Evolutionary conservation across 768 basidiomycete species (phyloP).

Genomic region (Sporobolomyces phaffii): DNA sequence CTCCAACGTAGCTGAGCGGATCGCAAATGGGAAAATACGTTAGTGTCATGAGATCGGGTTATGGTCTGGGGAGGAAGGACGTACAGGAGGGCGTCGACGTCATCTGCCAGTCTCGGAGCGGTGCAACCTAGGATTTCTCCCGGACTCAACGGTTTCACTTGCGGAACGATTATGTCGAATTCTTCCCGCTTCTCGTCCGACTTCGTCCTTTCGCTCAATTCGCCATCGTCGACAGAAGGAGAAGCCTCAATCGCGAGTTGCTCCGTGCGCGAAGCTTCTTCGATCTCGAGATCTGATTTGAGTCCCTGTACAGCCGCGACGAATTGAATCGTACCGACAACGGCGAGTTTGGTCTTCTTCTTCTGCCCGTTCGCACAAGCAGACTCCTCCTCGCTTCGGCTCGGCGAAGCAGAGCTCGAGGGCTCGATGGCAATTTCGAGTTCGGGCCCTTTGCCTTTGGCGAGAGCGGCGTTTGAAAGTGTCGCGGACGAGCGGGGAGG

Average conservation of each 20-base stretch:
- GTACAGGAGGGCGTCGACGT: slow-evolving; percentile 86
- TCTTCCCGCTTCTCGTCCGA: slow-evolving; percentile 26
- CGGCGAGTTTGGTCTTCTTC: slow-evolving; percentile 55
- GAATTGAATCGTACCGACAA: slow-evolving; percentile 98
- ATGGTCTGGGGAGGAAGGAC: slow-evolving; percentile 40
- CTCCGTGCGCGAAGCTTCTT: slow-evolving; percentile 1
- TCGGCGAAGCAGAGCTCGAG: neutral
- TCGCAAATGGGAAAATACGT: neutral
- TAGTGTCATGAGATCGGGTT: no score
- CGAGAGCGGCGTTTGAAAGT: neutral
- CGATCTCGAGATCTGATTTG: slow-evolving; percentile 62
- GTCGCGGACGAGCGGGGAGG: neutral
- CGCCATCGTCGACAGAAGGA: slow-evolving; percentile 9
- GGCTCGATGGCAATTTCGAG: slow-evolving; percentile 59
- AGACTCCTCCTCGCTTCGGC: neutral
- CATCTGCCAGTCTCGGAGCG: slow-evolving; percentile 63
- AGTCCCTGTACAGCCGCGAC: slow-evolving; percentile 83
- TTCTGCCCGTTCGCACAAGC: neutral
- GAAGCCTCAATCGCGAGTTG: slow-evolving; percentile 32
- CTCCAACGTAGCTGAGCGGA: slow-evolving; percentile 67
- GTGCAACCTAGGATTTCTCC: slow-evolving; percentile 98
- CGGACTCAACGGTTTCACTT: slow-evolving; percentile 85
- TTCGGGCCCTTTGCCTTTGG: slow-evolving; percentile 45
- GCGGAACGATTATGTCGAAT: slow-evolving; percentile 74
- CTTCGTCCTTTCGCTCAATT: neutral